Percentiles rank a stretch among this genome's conserved stretches.
Conservation (phyloP, 2,329 filamentous ascomycete genomes). For the Hypoxylon sp. region DNA sequence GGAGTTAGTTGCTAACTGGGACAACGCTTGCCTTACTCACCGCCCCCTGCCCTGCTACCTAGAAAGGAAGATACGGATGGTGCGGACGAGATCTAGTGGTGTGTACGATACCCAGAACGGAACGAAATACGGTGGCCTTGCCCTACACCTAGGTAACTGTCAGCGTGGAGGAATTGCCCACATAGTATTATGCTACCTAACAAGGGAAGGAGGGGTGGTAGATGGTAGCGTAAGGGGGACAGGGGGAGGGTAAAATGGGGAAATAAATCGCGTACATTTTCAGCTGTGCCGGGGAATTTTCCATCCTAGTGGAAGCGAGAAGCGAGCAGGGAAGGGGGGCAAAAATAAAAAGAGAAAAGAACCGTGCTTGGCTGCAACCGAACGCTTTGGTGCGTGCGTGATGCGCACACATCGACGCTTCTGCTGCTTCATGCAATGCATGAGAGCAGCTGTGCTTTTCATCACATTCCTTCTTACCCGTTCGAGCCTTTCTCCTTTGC, state of each 20-base stretch:
- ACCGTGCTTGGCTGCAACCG: constrained; percentile 33
- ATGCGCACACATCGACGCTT: constrained; percentile 24
- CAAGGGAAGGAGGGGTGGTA: constrained; percentile 5
- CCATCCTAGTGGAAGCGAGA: constrained; percentile 25
- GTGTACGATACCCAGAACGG: constrained; percentile 25
- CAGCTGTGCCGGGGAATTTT: constrained; percentile 24
- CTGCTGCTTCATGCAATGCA: constrained; percentile 39
- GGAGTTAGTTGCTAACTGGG: constrained; percentile 5
- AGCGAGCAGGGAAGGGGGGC: constrained; percentile 8
- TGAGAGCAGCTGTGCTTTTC: constrained; percentile 19
- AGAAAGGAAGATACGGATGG: constrained; percentile 20
- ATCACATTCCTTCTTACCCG: constrained; percentile 44
- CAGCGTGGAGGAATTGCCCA: constrained; percentile 13
- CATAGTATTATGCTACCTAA: constrained; percentile 29
- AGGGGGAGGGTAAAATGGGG: neutral
- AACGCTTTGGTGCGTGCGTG: constrained; percentile 12
- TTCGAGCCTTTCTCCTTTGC: constrained; percentile 29
- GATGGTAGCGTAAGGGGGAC: constrained; percentile 11
- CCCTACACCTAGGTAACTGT: constrained; percentile 24
- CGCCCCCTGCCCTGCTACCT: constrained; percentile 14
- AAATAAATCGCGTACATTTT: constrained; percentile 23
- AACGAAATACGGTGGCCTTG: constrained; percentile 14
- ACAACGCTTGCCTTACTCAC: constrained; percentile 25
- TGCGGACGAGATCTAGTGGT: constrained; percentile 11
- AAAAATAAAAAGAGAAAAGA: constrained; percentile 6